These are phyloP conservation scores for Sporothrix sp. DNA, from an alignment of 2,329 filamentous ascomycete genomes.

Conservation along the genomic window DNA sequence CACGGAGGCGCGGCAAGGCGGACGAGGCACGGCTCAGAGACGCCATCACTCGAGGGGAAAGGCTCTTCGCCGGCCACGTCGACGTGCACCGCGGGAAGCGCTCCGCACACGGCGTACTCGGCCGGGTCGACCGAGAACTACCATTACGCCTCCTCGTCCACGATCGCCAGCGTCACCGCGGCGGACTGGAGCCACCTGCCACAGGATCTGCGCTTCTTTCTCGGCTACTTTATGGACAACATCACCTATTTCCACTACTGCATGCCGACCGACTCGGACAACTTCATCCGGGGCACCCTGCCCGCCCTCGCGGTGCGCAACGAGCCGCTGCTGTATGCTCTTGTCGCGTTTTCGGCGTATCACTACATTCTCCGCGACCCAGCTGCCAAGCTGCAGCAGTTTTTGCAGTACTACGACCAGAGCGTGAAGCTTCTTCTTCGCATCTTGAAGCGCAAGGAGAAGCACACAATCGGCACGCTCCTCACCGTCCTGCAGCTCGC, in stretches of 20 bases:
- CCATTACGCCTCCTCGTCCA: background rate
- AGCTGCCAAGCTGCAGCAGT: conserved; percentile 65
- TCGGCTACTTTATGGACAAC: conserved; percentile 68
- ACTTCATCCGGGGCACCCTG: conserved; percentile 65
- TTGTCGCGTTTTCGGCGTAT: conserved; percentile 84
- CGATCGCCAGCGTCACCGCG: conserved; percentile 20
- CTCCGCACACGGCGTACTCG: conserved; percentile 24
- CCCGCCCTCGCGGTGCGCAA: conserved; percentile 61
- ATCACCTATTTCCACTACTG: conserved; percentile 78
- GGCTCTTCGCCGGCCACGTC: conserved; percentile 45
- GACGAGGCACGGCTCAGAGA: conserved; percentile 40
- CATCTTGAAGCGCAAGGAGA: conserved; percentile 60
- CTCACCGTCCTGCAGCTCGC: conserved; percentile 85
- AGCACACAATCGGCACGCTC: conserved; percentile 63
- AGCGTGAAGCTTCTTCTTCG: conserved; percentile 69
- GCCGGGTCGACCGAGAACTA: conserved; percentile 13
- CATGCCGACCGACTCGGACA: conserved; percentile 56
- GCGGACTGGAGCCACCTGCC: conserved; percentile 50
- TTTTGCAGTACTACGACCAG: conserved; percentile 82
- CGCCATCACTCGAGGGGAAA: conserved; percentile 42
- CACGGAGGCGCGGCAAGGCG: background rate
- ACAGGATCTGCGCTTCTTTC: conserved; percentile 64
- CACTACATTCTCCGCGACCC: conserved; percentile 64
- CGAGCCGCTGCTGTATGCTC: conserved; percentile 73
- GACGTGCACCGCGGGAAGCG: conserved; percentile 31